Base-by-base conservation (phyloP, 495 filamentous ascomycete genomes). In the Halenospora varia region DNA sequence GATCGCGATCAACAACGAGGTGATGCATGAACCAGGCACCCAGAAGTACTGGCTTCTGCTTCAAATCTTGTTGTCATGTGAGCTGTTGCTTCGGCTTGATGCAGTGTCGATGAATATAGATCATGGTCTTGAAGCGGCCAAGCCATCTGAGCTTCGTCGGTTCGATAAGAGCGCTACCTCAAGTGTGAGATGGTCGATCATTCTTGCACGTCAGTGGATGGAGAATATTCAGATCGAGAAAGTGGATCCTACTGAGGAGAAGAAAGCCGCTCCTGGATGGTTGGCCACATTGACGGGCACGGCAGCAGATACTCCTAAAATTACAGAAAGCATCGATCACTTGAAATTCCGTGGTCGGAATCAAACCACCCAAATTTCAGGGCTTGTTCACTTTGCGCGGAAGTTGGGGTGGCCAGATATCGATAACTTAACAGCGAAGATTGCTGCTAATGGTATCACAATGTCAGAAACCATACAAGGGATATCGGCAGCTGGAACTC, bases 151-250 rank as follows among this genome's bases (percentile, higher is more conserved):
- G 57, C 75, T 86, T 23, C 72, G 76, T 24, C 74, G 77, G 10
- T 88, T 90, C 50, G 82, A 88, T 19, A 51, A 67, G 45, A 41
- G 55, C 26, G 80, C 84, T 19, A 86, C 81, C 25, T 72, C 75
- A 15, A 88, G 88, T 58, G 82, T 91, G 13, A 83, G 86, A 61
- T 96, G 90, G 90, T 89, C 91, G 60, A 68, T 96, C 25, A 71
- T 92, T 17, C 77, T 90, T 26, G 89, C 88, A 26, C 81, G 87
- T 15, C 75, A 82, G 2, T 92, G 90, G 74, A 75, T 93, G 13
- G 87, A 92, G 60, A 90, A 88, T 66, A 84, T 96, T 20, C 72
- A 69, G 60, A 74, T 71, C 13, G 82, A 74, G 62, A 68, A 66
- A 42, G 18, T 23, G 9, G 41, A 72, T 69, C n/a, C 64, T 59